Percentiles rank a stretch among this genome's conserved stretches.
phyloP scores from a whole-genome alignment of 2,329 filamentous ascomycete genomes.

The Colletotrichum scovillei region DNA sequence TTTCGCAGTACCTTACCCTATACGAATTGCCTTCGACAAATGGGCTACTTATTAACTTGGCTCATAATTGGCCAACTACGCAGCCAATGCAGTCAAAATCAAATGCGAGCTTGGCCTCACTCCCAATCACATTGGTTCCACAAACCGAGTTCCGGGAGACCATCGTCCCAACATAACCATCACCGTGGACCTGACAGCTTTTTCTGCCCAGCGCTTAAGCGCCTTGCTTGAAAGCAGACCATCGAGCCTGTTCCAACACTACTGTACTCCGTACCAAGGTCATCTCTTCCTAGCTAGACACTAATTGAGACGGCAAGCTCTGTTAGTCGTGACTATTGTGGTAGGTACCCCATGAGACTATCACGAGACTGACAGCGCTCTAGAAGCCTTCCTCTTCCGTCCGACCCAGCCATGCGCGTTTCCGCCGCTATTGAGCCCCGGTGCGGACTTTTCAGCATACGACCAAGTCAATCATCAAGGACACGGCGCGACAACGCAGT shows the following conservation, averaged over 20 bases:
- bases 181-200: neutral
- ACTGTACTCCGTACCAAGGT: neutral
- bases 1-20: neutral
- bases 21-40: neutral
- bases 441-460: neutral
- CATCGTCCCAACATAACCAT: neutral
- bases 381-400: slow-evolving; percentile 29
- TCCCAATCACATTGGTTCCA: neutral
- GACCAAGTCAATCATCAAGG: neutral
- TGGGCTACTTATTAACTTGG: neutral
- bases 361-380: slow-evolving; percentile 2
- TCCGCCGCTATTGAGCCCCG: too few species aligned
- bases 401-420: neutral
- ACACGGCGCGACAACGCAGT: neutral
- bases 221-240: neutral
- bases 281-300: too few species aligned
- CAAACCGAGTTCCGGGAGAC: neutral
- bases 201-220: neutral
- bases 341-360: too few species aligned
- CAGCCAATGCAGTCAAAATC: neutral
- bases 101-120: neutral
- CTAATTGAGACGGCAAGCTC: neutral
- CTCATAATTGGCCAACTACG: neutral
- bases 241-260: neutral
- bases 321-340: too few species aligned